Base-by-base conservation (phyloP, 2,329 filamentous ascomycete genomes). In the Pseudocercospora pini-densiflorae region DNA sequence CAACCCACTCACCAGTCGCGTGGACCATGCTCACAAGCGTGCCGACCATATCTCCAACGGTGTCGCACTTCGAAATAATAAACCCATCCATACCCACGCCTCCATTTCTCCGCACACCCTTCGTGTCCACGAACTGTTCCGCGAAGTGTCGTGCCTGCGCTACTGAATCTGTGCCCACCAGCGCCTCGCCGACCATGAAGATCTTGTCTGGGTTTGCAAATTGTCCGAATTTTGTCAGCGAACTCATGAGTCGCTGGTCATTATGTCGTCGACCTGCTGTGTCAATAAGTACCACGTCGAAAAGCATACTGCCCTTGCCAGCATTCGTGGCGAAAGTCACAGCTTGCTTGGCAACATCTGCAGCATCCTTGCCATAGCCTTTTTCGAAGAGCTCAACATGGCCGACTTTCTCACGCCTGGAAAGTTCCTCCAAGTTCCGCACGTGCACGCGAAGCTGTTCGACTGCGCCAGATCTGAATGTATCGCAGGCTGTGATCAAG, bases 51-150 rank as follows among this genome's bases (percentile, higher is more conserved):
- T 97, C 94, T n/a, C 95, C 96, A 43, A 99, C 96, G 0, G 95
- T 99, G 81, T 99, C 95, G 79, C 95, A 98, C 81, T 99, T 99
- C 67, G 91, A 94, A 74, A 99, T 97, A 77, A 99, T 97, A 80
- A 99, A 99, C 5, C 95, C 95, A 80, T 99, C 96, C 43, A 99
- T 85, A 29, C 88, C 87, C 64, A 94, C 85, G 33, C 95, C 96
- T 29, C 74, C 71, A 51, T 77, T 77, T 29, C 76, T 71, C 67
- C 76, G 67, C 59, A 71, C 65, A 16, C 76, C 76, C 72, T 78
- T 77, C 1, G 71, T 65, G 66, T 79, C 76, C 9, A 79, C 77
- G 81, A 99, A 98, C 1, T 92, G 92, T 43, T 90, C 89, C 77
- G 97, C 97, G 83, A 99, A 99, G 81, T 97, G 97, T 74, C 94